phyloP scores from a whole-genome alignment of 1,284 basidiomycete species.

The Sporisorium reilianum region DNA sequence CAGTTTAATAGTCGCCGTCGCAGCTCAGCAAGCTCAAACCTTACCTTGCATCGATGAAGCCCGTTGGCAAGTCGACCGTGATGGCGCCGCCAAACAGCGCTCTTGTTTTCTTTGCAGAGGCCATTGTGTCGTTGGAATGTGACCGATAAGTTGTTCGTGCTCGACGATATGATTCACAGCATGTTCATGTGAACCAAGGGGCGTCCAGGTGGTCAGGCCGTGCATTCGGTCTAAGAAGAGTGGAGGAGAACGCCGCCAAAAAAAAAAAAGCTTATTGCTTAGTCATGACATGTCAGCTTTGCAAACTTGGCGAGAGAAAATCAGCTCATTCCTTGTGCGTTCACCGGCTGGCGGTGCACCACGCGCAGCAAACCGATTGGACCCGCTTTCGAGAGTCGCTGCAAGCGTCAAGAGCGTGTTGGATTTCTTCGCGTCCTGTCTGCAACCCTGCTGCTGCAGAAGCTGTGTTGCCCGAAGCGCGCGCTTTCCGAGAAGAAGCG shows the following conservation, averaged over 20 bases:
- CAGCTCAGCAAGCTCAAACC: constrained; percentile 64
- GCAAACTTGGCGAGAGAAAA: neutral
- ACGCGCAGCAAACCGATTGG: neutral
- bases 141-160: neutral
- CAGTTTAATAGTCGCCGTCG: neutral
- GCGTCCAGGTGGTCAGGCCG: neutral
- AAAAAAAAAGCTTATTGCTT: neutral
- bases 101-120: constrained; percentile 12
- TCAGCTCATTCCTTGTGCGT: constrained; percentile 10
- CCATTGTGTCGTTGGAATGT: constrained; percentile 6
- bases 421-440: constrained; percentile 9
- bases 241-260: constrained; percentile 1
- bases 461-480: neutral
- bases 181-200: too few species aligned
- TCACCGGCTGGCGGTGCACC: neutral
- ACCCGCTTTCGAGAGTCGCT: too few species aligned
- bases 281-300: constrained; percentile 26
- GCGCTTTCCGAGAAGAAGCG: neutral
- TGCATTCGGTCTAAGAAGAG: neutral
- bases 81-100: constrained; percentile 80
- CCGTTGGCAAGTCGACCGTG: constrained; percentile 74
- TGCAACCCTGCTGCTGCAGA: too few species aligned
- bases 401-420: too few species aligned
- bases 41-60: constrained; percentile 87
- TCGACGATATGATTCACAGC: too few species aligned